A percentile compares a stretch with the other conserved stretches of the same genome.
Conservation (phyloP, 352 stramenopile genomes). For the Phytophthora palmivora region DNA sequence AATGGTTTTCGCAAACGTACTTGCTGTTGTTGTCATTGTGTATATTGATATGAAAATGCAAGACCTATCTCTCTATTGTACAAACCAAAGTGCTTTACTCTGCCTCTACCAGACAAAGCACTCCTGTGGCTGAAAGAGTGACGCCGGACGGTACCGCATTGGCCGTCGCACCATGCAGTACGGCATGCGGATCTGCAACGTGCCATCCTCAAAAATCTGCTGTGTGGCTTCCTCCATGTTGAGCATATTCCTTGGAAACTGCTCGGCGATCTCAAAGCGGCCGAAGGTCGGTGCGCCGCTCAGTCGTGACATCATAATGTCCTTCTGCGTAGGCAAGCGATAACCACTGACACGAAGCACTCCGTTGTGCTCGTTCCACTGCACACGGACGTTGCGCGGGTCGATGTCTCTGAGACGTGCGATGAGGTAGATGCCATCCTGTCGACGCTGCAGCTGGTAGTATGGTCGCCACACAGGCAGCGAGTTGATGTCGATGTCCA, state of each 20-base stretch:
- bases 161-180: slow-evolving; percentile 46
- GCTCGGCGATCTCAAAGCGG: slow-evolving; percentile 71
- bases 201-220: slow-evolving; percentile 54
- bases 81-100: slow-evolving; percentile 11
- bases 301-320: slow-evolving; percentile 60
- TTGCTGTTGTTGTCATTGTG: too few relatives aligned
- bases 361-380: slow-evolving; percentile 48
- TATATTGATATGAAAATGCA: slow-evolving; percentile 11
- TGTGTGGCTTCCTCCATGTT: slow-evolving; percentile 65
- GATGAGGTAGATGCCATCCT: slow-evolving; percentile 54
- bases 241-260: slow-evolving; percentile 50
- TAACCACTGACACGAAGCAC: slow-evolving; percentile 55
- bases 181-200: slow-evolving; percentile 63
- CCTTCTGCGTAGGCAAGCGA: slow-evolving; percentile 64
- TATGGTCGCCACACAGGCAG: slow-evolving; percentile 66
- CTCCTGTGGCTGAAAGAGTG: slow-evolving; percentile 44
- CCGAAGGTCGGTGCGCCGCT: slow-evolving; percentile 65
- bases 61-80: slow-evolving; percentile 24
- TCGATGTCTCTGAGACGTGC: slow-evolving; percentile 40
- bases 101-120: slow-evolving; percentile 49
- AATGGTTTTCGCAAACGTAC: too few relatives aligned
- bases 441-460: slow-evolving; percentile 61
- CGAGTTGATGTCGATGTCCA: slow-evolving; percentile 36
- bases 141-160: slow-evolving; percentile 37
- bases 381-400: slow-evolving; percentile 45